Evolutionary conservation across 225 moss, liverwort and hornwort species (phyloP).

Genomic region (Pseudoscleropodium purum): DNA sequence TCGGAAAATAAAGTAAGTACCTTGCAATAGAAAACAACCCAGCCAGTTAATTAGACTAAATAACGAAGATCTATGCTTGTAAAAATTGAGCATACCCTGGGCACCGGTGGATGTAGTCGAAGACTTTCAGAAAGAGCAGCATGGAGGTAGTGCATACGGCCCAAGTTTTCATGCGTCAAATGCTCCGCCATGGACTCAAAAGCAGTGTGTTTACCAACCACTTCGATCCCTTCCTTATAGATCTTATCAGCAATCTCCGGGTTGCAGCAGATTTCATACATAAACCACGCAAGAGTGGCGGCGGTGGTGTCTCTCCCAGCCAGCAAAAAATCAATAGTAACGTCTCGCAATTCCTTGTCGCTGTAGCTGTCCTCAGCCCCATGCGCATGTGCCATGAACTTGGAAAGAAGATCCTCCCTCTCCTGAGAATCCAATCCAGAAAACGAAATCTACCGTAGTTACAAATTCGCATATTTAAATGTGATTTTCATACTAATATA

Average conservation of each 20-base stretch:
- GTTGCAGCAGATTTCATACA: constrained; percentile 39
- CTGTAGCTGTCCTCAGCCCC: constrained; percentile 22
- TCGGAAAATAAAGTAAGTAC: neutral
- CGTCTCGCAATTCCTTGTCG: constrained; percentile 51
- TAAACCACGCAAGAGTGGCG: constrained; percentile 71
- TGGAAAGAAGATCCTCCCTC: constrained; percentile 54
- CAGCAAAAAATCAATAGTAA: constrained; percentile 65
- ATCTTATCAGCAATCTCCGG: constrained; percentile 60
- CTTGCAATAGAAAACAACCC: neutral
- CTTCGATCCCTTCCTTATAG: constrained; percentile 17
- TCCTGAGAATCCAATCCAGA: constrained; percentile 17
- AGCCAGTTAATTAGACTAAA: neutral
- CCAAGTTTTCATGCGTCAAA: constrained; percentile 49
- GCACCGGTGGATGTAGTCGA: constrained; percentile 64
- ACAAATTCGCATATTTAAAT: neutral
- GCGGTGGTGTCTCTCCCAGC: constrained; percentile 83
- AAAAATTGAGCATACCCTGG: constrained; percentile 26
- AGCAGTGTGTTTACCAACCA: constrained; percentile 24
- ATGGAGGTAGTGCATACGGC: constrained; percentile 66
- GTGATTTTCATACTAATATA: neutral
- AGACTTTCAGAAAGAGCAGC: constrained; percentile 64
- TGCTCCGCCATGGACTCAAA: constrained; percentile 30
- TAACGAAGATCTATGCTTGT: neutral
- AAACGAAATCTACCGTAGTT: neutral
- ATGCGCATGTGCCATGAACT: constrained; percentile 39